These are phyloP conservation scores for Syncephalastrum contaminatum DNA, from an alignment of 371 early-diverging fungal species.

Conservation along the genomic window DNA sequence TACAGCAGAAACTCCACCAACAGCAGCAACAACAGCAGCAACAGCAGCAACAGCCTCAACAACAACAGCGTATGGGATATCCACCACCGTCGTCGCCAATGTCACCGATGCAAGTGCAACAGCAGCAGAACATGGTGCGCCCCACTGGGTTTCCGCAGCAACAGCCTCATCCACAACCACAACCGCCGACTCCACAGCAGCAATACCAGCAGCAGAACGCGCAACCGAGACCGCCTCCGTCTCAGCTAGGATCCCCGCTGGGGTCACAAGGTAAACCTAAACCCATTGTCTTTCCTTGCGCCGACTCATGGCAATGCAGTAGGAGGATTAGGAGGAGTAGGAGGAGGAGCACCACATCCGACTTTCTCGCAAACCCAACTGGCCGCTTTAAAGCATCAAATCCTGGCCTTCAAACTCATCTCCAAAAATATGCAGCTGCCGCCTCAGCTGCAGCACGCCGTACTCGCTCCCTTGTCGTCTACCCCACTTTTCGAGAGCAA, in stretches of 20 bases:
- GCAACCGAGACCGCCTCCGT: background rate
- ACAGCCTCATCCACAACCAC: slow-evolving; percentile 4
- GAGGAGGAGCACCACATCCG: slow-evolving; percentile 4
- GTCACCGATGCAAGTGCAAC: slow-evolving; percentile 14
- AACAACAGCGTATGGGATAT: background rate
- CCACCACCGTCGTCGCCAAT: background rate
- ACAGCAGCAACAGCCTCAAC: slow-evolving; percentile 6
- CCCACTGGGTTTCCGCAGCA: background rate
- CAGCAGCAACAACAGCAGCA: slow-evolving; percentile 7
- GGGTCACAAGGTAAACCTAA: too few species aligned
- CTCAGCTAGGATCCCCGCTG: too few species aligned
- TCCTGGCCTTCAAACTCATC: slow-evolving; percentile 78
- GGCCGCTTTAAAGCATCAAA: slow-evolving; percentile 72
- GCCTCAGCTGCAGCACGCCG: slow-evolving; percentile 63
- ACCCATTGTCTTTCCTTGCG: background rate
- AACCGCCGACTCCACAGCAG: slow-evolving; percentile 7
- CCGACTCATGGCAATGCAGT: background rate
- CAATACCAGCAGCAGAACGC: slow-evolving; percentile 15
- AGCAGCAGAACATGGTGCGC: background rate
- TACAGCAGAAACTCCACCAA: slow-evolving; percentile 1
- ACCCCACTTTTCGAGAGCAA: too few species aligned
- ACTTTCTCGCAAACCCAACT: slow-evolving; percentile 65
- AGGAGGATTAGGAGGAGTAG: background rate
- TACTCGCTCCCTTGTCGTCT: slow-evolving; percentile 49
- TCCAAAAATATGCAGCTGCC: slow-evolving; percentile 82